Evolutionary conservation across 768 basidiomycete species (phyloP), one percentile per base, ranked within the genome.

Genomic region (Naganishia kalamii): DNA sequence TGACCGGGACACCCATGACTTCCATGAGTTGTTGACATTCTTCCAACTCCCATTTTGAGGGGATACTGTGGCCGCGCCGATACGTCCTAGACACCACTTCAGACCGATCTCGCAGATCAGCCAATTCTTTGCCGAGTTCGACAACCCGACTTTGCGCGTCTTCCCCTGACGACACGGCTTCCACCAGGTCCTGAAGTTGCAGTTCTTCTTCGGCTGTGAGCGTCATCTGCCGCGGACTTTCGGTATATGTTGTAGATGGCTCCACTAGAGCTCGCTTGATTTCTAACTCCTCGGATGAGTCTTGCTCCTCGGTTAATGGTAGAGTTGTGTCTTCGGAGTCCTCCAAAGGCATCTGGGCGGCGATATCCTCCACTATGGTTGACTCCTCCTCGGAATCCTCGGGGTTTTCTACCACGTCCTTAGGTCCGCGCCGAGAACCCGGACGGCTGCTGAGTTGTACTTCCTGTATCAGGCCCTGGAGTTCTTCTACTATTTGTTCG

Each of bases 1-100:
- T 75, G 70, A 86, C 88, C 0, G 87, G 87, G 2, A 92, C 82
- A n/a, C 91, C 91, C 87, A 93, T 88, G 0, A 88, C 86, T 25
- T 75, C 70, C 8, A 94, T 71, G 25, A 93, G 83, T 59, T 84
- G 83, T 72, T 83, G 86, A 68, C 85, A 84, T 72, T 92, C 86
- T 0, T 81, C 78, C 70, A 90, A 92, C 2, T 88, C 90, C 30
- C 81, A 79, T 12, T 78, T 54, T 0, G 86, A 86, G 0, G 92
- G 89, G 4, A 84, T 61, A 44, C 60, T 52, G 5, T 75, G 65
- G 15, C 73, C 70, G 27, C 70, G 23, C 12, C 73, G 72, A 51
- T 75, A 73, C 0, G 69, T 75, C 32, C 46, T 48, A 21, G 63
- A 46, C 10, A 76, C 70, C 0, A 23, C 25, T 12, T 70, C 70